phyloP scores from a whole-genome alignment of 768 basidiomycete species.

The Collybia mongolica region DNA sequence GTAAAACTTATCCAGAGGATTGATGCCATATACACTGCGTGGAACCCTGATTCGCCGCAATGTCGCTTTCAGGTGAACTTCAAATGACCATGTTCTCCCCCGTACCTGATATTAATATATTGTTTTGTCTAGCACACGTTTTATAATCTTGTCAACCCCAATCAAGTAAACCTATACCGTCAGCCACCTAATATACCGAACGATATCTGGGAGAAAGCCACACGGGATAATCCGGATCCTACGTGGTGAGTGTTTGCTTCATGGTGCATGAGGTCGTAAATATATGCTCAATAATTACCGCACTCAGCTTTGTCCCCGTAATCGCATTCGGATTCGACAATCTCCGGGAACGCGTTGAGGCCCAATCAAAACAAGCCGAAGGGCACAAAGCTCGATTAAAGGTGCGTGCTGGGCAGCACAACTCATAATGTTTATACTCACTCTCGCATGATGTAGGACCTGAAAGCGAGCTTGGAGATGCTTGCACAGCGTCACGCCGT shows the following conservation, averaged over 20 bases:
- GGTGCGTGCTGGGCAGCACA: conserved; percentile 25
- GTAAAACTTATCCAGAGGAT: conserved; percentile 54
- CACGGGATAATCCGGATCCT: conserved; percentile 80
- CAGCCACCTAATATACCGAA: conserved; percentile 73
- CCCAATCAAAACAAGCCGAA: conserved; percentile 64
- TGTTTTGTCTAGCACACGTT: conserved; percentile 61
- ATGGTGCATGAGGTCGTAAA: neutral
- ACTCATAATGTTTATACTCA: neutral
- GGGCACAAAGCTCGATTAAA: conserved; percentile 68
- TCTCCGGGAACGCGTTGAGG: conserved; percentile 74
- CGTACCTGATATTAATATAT: neutral
- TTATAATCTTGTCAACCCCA: conserved; percentile 80
- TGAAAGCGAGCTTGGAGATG: conserved; percentile 60
- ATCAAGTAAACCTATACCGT: conserved; percentile 61
- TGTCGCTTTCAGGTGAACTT: conserved; percentile 80
- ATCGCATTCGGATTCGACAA: conserved; percentile 83
- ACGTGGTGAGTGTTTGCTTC: conserved; percentile 51
- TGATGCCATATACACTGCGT: conserved; percentile 63
- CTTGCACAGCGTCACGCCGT: conserved; percentile 64
- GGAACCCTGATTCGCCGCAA: conserved; percentile 65
- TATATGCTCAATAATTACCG: conserved; percentile 1
- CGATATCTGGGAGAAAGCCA: conserved; percentile 79
- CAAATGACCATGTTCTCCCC: neutral
- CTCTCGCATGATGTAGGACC: conserved; percentile 41
- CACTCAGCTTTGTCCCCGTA: conserved; percentile 69